Evolutionary conservation across 108 stramenopile genomes (phyloP).

Genomic region (Stephanodiscus triporus): DNA sequence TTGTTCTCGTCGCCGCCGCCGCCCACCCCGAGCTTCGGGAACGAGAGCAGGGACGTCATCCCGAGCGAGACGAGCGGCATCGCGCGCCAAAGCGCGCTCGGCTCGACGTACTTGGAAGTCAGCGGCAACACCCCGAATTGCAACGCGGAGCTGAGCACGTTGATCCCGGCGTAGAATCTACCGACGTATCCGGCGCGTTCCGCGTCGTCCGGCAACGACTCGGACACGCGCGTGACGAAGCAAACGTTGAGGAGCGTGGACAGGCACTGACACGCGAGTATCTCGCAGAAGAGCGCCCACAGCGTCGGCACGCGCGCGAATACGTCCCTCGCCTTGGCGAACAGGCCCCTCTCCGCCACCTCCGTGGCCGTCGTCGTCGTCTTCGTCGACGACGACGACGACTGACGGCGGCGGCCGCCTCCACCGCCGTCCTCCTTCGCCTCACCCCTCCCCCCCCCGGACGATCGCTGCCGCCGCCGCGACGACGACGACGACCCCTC

Average conservation of each 20-base stretch:
- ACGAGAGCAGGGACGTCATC: slow-evolving; percentile 24
- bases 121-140: slow-evolving; percentile 80
- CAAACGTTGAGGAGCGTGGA: slow-evolving; percentile 78
- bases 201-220: slow-evolving; percentile 60
- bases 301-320: slow-evolving; percentile 81
- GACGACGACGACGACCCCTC: neutral
- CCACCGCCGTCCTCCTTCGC: too few species aligned
- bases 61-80: slow-evolving; percentile 59
- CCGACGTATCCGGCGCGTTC: slow-evolving; percentile 82
- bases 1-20: neutral
- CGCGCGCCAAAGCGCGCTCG: slow-evolving; percentile 63
- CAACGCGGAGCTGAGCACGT: slow-evolving; percentile 58
- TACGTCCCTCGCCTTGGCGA: slow-evolving; percentile 59
- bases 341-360: slow-evolving; percentile 39
- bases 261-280: slow-evolving; percentile 79
- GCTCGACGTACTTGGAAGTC: slow-evolving; percentile 55
- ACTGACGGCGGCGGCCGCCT: too few species aligned
- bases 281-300: slow-evolving; percentile 81
- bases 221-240: slow-evolving; percentile 69
- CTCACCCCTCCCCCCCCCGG: too few species aligned
- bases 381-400: slow-evolving; percentile 1
- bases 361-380: slow-evolving; percentile 15
- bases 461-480: too few species aligned
- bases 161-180: slow-evolving; percentile 73
- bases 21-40: slow-evolving; percentile 25